These are phyloP conservation scores for Hericium coralloides DNA, from an alignment of 768 basidiomycete species.

Conservation along the genomic window DNA sequence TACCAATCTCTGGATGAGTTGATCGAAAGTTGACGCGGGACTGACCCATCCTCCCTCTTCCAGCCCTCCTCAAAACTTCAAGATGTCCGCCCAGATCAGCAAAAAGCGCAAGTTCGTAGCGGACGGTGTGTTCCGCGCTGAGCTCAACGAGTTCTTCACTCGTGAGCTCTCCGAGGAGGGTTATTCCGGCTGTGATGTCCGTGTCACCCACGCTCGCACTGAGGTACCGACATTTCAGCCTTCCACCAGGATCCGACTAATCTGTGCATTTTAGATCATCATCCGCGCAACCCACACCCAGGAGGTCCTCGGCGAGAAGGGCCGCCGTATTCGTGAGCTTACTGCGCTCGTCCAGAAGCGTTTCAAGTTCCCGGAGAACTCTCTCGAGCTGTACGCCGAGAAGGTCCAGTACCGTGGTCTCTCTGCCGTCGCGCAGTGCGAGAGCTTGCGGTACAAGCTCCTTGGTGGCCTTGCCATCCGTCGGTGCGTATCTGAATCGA, in stretches of 20 bases:
- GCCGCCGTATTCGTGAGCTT: slow-evolving; percentile 97
- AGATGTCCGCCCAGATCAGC: slow-evolving; percentile 84
- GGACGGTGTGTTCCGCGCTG: slow-evolving; percentile 98
- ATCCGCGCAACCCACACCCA: slow-evolving; percentile 99
- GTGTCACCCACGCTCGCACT: slow-evolving; percentile 97
- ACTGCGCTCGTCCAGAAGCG: slow-evolving; percentile 98
- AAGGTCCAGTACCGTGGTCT: slow-evolving; percentile 98
- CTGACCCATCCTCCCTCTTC: not conserved
- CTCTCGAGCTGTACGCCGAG: slow-evolving; percentile 97
- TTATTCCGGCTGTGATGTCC: slow-evolving; percentile 99
- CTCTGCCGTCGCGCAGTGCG: slow-evolving; percentile 97
- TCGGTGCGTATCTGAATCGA: slow-evolving; percentile 47
- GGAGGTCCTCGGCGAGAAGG: slow-evolving; percentile 98
- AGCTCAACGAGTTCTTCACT: slow-evolving; percentile 98
- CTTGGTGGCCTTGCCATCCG: slow-evolving; percentile 99
- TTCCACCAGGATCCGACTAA: slow-evolving; percentile 2
- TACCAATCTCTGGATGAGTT: slow-evolving; percentile 4
- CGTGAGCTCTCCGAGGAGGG: slow-evolving; percentile 98
- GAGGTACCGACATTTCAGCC: slow-evolving; percentile 43
- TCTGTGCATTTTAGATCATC: slow-evolving; percentile 61
- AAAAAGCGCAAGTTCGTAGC: slow-evolving; percentile 99
- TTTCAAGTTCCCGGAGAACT: slow-evolving; percentile 99
- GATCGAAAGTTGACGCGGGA: not conserved
- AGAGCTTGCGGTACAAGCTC: slow-evolving; percentile 96
- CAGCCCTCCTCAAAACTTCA: slow-evolving; percentile 20